Percentiles rank a stretch among this genome's conserved stretches.
These are phyloP conservation scores for Scedosporium dehoogii DNA, from an alignment of 2,329 filamentous ascomycete genomes.

Conservation along the genomic window DNA sequence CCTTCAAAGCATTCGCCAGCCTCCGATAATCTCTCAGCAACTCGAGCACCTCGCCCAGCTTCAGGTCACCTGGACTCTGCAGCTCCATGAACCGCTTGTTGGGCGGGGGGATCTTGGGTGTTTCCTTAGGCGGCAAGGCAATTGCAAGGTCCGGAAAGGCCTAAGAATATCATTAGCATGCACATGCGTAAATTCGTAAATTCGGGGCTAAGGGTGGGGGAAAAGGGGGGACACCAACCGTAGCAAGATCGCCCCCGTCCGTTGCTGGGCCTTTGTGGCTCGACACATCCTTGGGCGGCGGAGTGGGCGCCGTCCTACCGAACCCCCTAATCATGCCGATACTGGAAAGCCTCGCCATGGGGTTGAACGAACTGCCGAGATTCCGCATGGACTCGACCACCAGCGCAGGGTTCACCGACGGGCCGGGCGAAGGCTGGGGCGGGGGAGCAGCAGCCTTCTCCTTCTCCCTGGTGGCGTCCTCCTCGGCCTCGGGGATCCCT, in stretches of 20 bases:
- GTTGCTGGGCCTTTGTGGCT: conserved; percentile 19
- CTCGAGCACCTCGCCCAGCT: conserved; percentile 62
- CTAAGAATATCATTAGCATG: too few relatives aligned
- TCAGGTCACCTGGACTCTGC: conserved; percentile 59
- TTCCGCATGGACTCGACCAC: conserved; percentile 69
- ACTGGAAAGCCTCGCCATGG: conserved; percentile 65
- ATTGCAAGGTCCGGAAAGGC: conserved; percentile 51
- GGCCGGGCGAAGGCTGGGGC: conserved; percentile 14
- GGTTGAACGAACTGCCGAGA: conserved; percentile 72
- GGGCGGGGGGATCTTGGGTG: conserved; percentile 51
- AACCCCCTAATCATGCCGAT: conserved; percentile 70
- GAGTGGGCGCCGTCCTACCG: conserved; percentile 40
- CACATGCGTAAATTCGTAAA: too few relatives aligned
- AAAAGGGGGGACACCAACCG: too few relatives aligned
- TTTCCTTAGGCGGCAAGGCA: conserved; percentile 43
- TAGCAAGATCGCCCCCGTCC: conserved; percentile 47
- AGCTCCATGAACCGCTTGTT: conserved; percentile 65
- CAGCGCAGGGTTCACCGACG: conserved; percentile 43
- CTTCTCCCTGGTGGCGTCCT: conserved; percentile 14
- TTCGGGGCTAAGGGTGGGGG: too few relatives aligned
- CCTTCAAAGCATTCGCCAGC: conserved; percentile 54
- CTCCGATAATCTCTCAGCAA: conserved; percentile 66
- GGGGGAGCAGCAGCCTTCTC: conserved; percentile 21
- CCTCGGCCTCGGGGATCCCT: not conserved
- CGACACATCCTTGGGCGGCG: conserved; percentile 23